Evolutionary conservation across 306 rosid species (phyloP).

Genomic region (Styphnolobium japonicum): DNA sequence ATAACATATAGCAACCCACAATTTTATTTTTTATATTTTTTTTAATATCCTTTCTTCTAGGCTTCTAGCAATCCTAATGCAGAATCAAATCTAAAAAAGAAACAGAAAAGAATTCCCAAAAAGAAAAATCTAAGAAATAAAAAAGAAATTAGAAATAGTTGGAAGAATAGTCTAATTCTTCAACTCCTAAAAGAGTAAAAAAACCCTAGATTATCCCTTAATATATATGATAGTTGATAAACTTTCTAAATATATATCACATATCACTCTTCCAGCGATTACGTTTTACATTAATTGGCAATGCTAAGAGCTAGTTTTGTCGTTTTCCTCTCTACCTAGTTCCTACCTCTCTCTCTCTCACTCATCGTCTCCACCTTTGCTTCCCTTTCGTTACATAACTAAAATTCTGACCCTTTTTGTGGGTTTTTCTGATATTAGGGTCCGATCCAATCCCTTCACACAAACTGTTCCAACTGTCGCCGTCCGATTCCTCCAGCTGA

Average conservation of each 20-base stretch:
- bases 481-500: conserved; percentile 23
- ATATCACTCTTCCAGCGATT: neutral
- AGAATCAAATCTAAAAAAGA: neutral
- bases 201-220: no score
- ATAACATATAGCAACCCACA: neutral
- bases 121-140: no score
- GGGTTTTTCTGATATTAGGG: conserved; percentile 5
- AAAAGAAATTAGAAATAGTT: neutral
- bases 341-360: neutral
- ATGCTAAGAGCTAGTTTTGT: conserved; percentile 18
- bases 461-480: conserved; percentile 38
- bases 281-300: neutral
- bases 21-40: no score
- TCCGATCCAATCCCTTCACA: conserved; percentile 27
- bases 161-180: neutral
- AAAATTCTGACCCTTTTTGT: neutral
- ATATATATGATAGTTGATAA: neutral
- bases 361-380: neutral
- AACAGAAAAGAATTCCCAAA: no score
- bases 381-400: neutral
- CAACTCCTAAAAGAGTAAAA: no score
- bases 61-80: no score
- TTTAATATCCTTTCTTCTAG: no score
- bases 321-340: neutral
- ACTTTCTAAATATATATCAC: neutral